Evolutionary conservation across 2,329 filamentous ascomycete species (phyloP).

Genomic region (Penicillium thymicola): DNA sequence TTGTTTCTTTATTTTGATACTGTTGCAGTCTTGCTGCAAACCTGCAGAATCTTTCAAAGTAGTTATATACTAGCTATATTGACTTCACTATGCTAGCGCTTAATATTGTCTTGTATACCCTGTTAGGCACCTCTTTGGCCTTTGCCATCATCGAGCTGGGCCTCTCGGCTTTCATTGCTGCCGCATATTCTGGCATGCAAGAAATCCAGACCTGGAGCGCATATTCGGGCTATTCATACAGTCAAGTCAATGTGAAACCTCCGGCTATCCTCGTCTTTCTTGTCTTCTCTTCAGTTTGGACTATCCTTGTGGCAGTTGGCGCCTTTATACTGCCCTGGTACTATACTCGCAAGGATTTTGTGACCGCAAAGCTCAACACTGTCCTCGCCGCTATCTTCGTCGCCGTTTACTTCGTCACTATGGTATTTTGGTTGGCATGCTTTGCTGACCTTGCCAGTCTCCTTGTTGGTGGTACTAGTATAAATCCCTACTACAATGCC

Average conservation of each 20-base stretch:
- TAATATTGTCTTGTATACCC: conserved; percentile 23
- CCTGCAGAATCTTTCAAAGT: background rate
- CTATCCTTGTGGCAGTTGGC: conserved; percentile 20
- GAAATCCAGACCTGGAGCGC: conserved; percentile 1
- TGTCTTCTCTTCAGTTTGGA: conserved; percentile 28
- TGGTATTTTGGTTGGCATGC: conserved; percentile 31
- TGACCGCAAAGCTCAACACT: conserved; percentile 17
- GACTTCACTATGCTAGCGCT: conserved; percentile 21
- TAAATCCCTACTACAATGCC: conserved; percentile 20
- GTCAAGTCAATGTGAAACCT: conserved; percentile 10
- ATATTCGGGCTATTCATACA: conserved; percentile 8
- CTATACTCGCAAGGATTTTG: conserved; percentile 15
- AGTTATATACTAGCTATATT: background rate
- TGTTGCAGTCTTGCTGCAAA: background rate
- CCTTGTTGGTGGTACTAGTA: conserved; percentile 4
- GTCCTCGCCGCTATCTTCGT: conserved; percentile 21
- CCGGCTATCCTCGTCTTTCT: conserved; percentile 24
- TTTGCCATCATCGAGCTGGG: conserved; percentile 31
- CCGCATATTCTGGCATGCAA: conserved; percentile 3
- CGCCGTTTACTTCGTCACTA: conserved; percentile 27
- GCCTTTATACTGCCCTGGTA: conserved; percentile 23
- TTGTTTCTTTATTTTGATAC: background rate
- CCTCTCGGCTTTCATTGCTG: conserved; percentile 21
- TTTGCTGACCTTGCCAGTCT: conserved; percentile 28
- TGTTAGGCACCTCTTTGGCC: conserved; percentile 23